A percentile compares a stretch with the other conserved stretches of the same genome.
Evolutionary conservation across 169 alveolate species (phyloP).

Genomic region (Plasmodium berghei): DNA sequence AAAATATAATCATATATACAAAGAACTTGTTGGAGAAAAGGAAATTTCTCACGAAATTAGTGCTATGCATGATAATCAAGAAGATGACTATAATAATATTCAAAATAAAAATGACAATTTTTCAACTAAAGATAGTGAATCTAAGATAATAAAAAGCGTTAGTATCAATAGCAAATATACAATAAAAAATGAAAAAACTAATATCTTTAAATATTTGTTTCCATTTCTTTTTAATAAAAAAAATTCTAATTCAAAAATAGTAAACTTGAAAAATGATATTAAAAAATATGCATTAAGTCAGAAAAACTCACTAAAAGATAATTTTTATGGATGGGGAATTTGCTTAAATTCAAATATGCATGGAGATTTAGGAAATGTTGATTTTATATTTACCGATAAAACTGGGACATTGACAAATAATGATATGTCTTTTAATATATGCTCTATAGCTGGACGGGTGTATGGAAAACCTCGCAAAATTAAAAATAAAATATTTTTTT

Average conservation of each 20-base stretch:
- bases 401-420: conserved; percentile 99
- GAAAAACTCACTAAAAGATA: conserved; percentile 2
- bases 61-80: neutral
- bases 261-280: neutral
- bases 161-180: conserved; percentile 1
- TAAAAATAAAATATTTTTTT: neutral
- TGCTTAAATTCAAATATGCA: conserved; percentile 81
- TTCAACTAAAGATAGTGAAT: too few species aligned
- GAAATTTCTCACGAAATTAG: neutral
- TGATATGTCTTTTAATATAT: conserved; percentile 93
- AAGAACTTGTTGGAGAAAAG: neutral
- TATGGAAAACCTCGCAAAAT: conserved; percentile 24
- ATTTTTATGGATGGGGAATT: conserved; percentile 71
- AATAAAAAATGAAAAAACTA: conserved; percentile 17
- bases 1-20: neutral
- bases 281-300: neutral
- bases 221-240: conserved; percentile 36
- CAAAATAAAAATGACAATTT: neutral
- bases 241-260: conserved; percentile 1
- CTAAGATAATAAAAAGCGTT: conserved; percentile 5
- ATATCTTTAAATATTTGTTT: conserved; percentile 8
- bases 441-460: conserved; percentile 68
- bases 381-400: conserved; percentile 97
- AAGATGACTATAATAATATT: neutral
- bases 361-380: conserved; percentile 97